Evolutionary conservation across 2,329 filamentous ascomycete genomes (phyloP).

Genomic region (Leptodontidium sp.): DNA sequence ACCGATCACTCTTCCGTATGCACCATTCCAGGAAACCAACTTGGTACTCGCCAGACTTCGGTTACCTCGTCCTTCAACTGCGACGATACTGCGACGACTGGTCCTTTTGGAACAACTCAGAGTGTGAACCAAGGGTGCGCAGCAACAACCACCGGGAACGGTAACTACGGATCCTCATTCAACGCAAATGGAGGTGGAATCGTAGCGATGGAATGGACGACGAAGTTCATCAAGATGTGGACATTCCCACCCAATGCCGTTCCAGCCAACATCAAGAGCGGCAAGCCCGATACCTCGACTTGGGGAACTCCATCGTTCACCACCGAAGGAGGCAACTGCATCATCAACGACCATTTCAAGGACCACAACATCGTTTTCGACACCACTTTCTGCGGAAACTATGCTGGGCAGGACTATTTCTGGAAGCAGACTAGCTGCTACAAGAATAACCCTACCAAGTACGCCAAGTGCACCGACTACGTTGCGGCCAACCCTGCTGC

Average conservation of each 20-base stretch:
- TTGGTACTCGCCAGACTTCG: constrained; percentile 4
- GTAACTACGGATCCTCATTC: constrained; percentile 64
- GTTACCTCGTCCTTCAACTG: constrained; percentile 36
- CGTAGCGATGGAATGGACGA: constrained; percentile 75
- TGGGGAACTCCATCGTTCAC: constrained; percentile 78
- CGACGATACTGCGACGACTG: constrained; percentile 33
- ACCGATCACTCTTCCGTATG: constrained; percentile 55
- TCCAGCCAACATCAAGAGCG: constrained; percentile 67
- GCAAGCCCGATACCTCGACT: constrained; percentile 64
- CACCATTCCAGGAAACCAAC: constrained; percentile 45
- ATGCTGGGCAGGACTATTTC: constrained; percentile 50
- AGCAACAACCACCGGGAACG: constrained; percentile 50
- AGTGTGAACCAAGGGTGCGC: constrained; percentile 47
- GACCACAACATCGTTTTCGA: constrained; percentile 77
- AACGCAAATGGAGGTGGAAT: constrained; percentile 69
- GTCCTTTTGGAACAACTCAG: constrained; percentile 47
- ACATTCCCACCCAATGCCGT: constrained; percentile 73
- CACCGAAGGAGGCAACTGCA: constrained; percentile 64
- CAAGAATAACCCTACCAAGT: constrained; percentile 56
- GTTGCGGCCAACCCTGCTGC: constrained; percentile 40
- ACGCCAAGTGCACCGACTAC: constrained; percentile 39
- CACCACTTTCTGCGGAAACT: constrained; percentile 81
- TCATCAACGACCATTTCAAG: constrained; percentile 71
- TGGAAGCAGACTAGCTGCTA: constrained; percentile 61
- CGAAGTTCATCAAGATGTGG: constrained; percentile 74